Percentiles rank a stretch among this genome's conserved stretches.
phyloP scores from a whole-genome alignment of 192 early-diverging fungal genomes.

The Fimicolochytrium jonesii region DNA sequence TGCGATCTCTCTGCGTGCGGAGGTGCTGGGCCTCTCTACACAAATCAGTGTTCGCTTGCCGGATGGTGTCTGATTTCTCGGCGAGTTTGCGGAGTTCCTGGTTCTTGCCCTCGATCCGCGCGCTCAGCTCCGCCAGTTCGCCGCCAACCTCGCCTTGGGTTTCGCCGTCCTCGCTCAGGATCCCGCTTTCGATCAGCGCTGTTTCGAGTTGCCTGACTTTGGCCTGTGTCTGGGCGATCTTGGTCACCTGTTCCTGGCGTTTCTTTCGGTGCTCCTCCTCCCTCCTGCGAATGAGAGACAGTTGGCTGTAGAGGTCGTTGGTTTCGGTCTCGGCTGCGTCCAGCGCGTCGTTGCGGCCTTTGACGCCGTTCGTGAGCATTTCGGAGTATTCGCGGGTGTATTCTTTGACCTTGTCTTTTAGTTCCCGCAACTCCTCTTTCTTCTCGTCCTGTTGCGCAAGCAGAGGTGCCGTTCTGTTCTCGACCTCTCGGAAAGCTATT shows the following conservation, averaged over 20 bases:
- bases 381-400: not conserved
- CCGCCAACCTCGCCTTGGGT: constrained; percentile 20
- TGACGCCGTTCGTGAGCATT: not conserved
- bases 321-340: constrained; percentile 1
- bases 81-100: constrained; percentile 12
- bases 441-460: constrained; percentile 32
- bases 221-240: constrained; percentile 36
- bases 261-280: constrained; percentile 24
- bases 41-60: constrained; percentile 18
- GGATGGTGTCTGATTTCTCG: constrained; percentile 5
- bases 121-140: constrained; percentile 12
- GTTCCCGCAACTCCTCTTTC: constrained; percentile 24
- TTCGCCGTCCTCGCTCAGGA: constrained; percentile 21
- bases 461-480: constrained; percentile 20
- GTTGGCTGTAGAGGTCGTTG: constrained; percentile 5
- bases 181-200: constrained; percentile 38
- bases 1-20: constrained; percentile 16
- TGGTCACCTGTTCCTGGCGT: constrained; percentile 28
- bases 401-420: not conserved
- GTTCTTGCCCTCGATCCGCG: constrained; percentile 31
- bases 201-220: constrained; percentile 40
- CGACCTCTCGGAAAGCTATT: not conserved
- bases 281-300: not conserved
- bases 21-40: constrained; percentile 8
- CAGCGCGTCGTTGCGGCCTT: constrained; percentile 14